These are phyloP conservation scores for Asterochloris erici DNA, from an alignment of 139 green algal genomes.

Conservation along the genomic window DNA sequence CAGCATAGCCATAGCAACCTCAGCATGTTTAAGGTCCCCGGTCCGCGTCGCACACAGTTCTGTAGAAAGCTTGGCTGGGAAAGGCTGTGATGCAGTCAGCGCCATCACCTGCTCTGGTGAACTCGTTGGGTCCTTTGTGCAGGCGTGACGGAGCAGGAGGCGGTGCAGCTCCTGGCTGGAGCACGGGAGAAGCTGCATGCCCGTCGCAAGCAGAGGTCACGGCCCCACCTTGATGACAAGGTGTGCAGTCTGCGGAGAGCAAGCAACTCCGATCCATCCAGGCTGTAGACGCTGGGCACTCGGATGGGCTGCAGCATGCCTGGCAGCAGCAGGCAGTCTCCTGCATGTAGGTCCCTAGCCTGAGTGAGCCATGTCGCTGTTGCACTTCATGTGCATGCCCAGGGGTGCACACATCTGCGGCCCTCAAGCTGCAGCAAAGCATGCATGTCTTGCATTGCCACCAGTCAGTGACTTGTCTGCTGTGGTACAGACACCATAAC, in stretches of 20 bases:
- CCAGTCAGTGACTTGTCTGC: neutral
- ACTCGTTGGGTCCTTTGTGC: neutral
- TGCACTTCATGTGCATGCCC: no score
- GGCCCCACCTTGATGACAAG: slow-evolving; percentile 85
- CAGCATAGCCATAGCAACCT: no score
- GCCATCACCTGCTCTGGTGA: neutral
- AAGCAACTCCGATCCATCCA: no score
- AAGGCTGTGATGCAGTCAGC: no score
- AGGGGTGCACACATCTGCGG: neutral
- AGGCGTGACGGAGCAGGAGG: slow-evolving; percentile 5
- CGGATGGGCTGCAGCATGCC: no score
- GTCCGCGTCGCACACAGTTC: no score
- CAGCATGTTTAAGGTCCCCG: no score
- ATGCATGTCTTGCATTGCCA: neutral
- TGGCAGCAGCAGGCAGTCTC: no score
- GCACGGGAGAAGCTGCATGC: slow-evolving; percentile 56
- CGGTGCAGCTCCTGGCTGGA: slow-evolving; percentile 41
- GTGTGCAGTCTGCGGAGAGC: slow-evolving; percentile 21
- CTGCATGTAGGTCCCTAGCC: no score
- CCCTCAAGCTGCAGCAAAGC: neutral
- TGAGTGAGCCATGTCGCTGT: no score
- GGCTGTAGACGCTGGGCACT: no score
- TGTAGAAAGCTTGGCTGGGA: no score
- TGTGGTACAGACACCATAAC: neutral
- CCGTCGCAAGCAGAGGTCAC: slow-evolving; percentile 44